Evolutionary conservation across 1,139 yeast genomes (phyloP).

Genomic region (Debaryomyces udenii): DNA sequence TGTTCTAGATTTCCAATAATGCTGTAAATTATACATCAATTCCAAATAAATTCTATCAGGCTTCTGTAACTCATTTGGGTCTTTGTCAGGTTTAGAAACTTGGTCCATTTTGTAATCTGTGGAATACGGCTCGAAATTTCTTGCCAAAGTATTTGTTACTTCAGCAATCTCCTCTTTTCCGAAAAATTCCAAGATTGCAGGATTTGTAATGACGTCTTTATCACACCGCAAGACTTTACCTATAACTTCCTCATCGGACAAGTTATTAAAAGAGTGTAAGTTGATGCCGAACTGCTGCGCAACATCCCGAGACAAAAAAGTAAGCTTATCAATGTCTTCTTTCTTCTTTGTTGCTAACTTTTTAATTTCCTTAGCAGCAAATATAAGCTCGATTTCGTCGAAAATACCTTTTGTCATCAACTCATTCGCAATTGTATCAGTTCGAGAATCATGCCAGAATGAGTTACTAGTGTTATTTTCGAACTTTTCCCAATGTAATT

Average conservation of each 20-base stretch:
- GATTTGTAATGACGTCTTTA: constrained; percentile 52
- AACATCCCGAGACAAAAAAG: constrained; percentile 68
- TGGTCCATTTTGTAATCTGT: constrained; percentile 54
- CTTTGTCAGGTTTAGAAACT: constrained; percentile 65
- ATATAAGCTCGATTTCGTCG: constrained; percentile 71
- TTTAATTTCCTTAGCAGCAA: constrained; percentile 79
- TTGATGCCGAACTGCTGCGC: constrained; percentile 83
- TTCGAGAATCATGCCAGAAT: constrained; percentile 57
- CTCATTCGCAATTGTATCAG: constrained; percentile 55
- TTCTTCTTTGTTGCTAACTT: constrained; percentile 51
- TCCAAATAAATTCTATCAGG: constrained; percentile 77
- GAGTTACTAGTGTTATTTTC: constrained; percentile 61
- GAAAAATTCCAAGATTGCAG: constrained; percentile 72
- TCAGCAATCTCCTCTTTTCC: constrained; percentile 70
- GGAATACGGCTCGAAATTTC: constrained; percentile 69
- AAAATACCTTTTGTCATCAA: constrained; percentile 70
- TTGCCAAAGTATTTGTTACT: constrained; percentile 62
- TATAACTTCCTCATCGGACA: constrained; percentile 60
- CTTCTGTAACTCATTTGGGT: constrained; percentile 71
- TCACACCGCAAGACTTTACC: constrained; percentile 66
- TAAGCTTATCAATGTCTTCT: constrained; percentile 53
- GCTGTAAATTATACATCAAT: constrained; percentile 71
- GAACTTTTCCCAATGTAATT: constrained; percentile 82
- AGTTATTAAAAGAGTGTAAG: constrained; percentile 59
- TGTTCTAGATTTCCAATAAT: constrained; percentile 80